Percentiles rank a stretch among this genome's conserved stretches.
These are phyloP conservation scores for Pseudogymnoascus destructans DNA, from an alignment of 2,329 filamentous ascomycete genomes.

Conservation along the genomic window DNA sequence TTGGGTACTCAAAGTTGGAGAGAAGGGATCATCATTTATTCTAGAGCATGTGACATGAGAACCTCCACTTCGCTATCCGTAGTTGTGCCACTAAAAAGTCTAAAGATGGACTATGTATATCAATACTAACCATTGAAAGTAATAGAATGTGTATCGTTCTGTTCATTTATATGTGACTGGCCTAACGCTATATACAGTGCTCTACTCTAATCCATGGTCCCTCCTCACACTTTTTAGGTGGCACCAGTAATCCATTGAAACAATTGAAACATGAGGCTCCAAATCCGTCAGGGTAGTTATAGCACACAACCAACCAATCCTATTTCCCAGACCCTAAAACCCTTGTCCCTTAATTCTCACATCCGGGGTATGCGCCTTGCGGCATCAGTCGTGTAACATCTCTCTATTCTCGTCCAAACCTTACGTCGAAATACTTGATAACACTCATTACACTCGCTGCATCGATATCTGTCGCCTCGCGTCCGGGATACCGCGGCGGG, in stretches of 20 bases:
- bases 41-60: conserved; percentile 5
- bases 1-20: neutral
- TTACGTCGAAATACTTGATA: conserved; percentile 66
- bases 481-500: conserved; percentile 28
- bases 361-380: neutral
- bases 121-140: too few species aligned
- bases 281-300: conserved; percentile 1
- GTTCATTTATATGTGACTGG: too few species aligned
- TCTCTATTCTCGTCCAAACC: conserved; percentile 42
- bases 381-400: neutral
- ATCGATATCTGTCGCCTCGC: conserved; percentile 61
- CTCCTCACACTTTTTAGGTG: too few species aligned
- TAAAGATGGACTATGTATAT: too few species aligned
- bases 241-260: neutral
- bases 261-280: conserved; percentile 7
- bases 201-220: too few species aligned
- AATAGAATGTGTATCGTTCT: too few species aligned
- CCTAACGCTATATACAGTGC: too few species aligned
- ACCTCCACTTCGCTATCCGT: neutral
- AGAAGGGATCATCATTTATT: conserved; percentile 7
- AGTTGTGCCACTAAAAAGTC: neutral
- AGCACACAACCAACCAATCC: neutral
- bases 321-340: neutral
- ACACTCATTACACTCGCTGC: conserved; percentile 77
- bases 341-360: neutral